phyloP scores from a whole-genome alignment of 2,329 filamentous ascomycete genomes.

The Xenoacremonium recifei region DNA sequence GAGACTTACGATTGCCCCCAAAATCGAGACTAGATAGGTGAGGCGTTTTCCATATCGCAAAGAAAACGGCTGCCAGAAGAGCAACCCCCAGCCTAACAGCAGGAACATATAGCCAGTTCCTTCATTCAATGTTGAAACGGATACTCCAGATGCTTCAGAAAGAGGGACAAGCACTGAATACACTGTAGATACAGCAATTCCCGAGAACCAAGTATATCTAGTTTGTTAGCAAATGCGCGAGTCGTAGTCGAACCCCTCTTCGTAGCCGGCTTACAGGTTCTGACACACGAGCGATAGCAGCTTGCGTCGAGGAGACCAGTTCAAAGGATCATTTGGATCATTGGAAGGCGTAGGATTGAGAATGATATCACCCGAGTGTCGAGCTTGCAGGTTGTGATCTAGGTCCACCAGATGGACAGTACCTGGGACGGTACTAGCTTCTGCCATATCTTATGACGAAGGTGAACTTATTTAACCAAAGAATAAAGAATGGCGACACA shows the following conservation, averaged over 20 bases:
- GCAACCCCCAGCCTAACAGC: conserved; percentile 42
- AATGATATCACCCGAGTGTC: conserved; percentile 38
- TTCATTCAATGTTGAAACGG: conserved; percentile 34
- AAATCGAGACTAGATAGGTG: conserved; percentile 37
- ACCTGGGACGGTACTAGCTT: conserved; percentile 25
- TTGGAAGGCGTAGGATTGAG: conserved; percentile 47
- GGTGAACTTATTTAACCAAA: too few species aligned
- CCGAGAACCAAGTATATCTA: conserved; percentile 35
- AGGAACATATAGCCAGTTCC: conserved; percentile 43
- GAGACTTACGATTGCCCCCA: conserved; percentile 26
- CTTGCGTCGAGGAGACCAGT: conserved; percentile 37
- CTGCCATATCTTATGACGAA: conserved; percentile 1
- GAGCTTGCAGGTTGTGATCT: conserved; percentile 27
- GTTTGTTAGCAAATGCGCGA: conserved; percentile 25
- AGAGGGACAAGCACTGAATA: conserved; percentile 39
- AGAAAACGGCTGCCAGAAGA: conserved; percentile 49
- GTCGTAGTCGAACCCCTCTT: conserved; percentile 17
- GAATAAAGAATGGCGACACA: too few species aligned
- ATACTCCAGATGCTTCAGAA: conserved; percentile 29
- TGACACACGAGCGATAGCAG: conserved; percentile 18
- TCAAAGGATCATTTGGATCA: conserved; percentile 51
- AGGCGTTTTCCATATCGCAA: conserved; percentile 43
- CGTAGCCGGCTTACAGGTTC: conserved; percentile 18
- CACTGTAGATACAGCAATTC: conserved; percentile 35
- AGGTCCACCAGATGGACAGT: conserved; percentile 38